Base-by-base conservation (phyloP, 1,139 yeast species). In the Yarrowia galli region DNA sequence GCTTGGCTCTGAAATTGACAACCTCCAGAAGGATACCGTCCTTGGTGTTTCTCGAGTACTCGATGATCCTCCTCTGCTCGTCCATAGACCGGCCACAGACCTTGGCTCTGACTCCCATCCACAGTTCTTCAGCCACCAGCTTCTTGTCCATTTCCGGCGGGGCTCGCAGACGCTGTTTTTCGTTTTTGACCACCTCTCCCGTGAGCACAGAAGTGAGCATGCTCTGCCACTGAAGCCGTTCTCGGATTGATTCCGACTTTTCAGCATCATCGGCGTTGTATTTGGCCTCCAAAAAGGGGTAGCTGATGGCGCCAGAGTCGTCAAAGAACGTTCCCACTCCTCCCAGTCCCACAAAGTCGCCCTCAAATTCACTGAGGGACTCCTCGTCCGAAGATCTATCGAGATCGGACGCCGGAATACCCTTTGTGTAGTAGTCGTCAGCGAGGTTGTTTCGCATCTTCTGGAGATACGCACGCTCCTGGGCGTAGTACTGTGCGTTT, bases 221-320 rank as follows among this genome's bases (percentile, higher is more conserved):
- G 0, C 96, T 87, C 77, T 95, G 98, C 99, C 99, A 95, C 79
- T 93, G 98, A 35, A 93, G 82, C 65, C 99, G 82, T 76, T 92
- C 98, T 36, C 88, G 77, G 23, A 91, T 87, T 25, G 85, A 84
- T 1, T 91, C 89, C 72, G 89, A 91, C 67, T 85, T 68, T 43
- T 65, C 71, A 20, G 67, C 48, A 53, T 70, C 72, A 32, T 71
- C 70, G 2, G 66, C 67, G 36, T 69, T 61, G 60, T 69, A 67
- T 28, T 69, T 56, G 45, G 74, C 71, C 43, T 74, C 75, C 32
- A 74, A 67, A 40, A 74, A 70, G 20, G 75, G 75, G 36, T 71
- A 71, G 0, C 73, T 25, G 32, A 56, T 51, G 36, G 67, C 58
- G 16, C 63, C 68, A 16, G 45, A 46, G 46, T 49, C 69, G 64